These are phyloP conservation scores for Trichoderma cornu-damae DNA, from an alignment of 2,329 filamentous ascomycete genomes.

Conservation along the genomic window DNA sequence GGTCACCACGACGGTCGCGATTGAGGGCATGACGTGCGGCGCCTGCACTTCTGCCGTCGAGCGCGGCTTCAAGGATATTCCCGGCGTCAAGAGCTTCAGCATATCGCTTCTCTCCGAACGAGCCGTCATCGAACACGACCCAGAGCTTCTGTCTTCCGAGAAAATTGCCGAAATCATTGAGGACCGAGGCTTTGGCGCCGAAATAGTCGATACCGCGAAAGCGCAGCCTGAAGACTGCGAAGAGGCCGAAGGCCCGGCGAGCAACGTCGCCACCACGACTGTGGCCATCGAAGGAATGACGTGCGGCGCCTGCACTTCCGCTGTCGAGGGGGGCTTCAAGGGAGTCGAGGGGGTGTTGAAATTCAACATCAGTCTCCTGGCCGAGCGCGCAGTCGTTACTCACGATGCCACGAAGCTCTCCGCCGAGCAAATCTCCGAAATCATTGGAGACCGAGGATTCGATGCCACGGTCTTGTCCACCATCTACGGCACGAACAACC, in stretches of 20 bases:
- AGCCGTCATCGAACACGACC: constrained; percentile 78
- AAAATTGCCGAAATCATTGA: constrained; percentile 57
- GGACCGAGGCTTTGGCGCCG: constrained; percentile 74
- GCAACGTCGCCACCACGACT: constrained; percentile 64
- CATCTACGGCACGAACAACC: constrained; percentile 52
- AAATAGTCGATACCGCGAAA: constrained; percentile 65
- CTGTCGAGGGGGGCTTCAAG: constrained; percentile 77
- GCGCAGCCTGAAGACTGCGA: constrained; percentile 29
- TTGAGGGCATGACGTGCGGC: constrained; percentile 88
- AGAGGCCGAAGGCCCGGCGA: constrained; percentile 31
- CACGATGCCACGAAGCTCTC: constrained; percentile 71
- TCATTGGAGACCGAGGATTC: constrained; percentile 86
- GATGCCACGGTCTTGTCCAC: constrained; percentile 80
- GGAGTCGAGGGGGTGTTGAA: constrained; percentile 71
- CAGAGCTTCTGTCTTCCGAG: constrained; percentile 46
- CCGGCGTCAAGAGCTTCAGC: constrained; percentile 69
- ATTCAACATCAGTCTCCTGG: constrained; percentile 92
- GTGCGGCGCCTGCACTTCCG: constrained; percentile 91
- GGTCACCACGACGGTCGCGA: constrained; percentile 68
- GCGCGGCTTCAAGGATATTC: constrained; percentile 68
- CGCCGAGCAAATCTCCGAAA: constrained; percentile 69
- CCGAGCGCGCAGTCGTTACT: constrained; percentile 82
- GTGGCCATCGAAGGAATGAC: constrained; percentile 95
- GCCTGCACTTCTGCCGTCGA: constrained; percentile 85
- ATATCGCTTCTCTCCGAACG: constrained; percentile 81